Evolutionary conservation across 2,329 filamentous ascomycete species (phyloP), one percentile per base, ranked within the genome.

Genomic region (Pyrenophora graminea): DNA sequence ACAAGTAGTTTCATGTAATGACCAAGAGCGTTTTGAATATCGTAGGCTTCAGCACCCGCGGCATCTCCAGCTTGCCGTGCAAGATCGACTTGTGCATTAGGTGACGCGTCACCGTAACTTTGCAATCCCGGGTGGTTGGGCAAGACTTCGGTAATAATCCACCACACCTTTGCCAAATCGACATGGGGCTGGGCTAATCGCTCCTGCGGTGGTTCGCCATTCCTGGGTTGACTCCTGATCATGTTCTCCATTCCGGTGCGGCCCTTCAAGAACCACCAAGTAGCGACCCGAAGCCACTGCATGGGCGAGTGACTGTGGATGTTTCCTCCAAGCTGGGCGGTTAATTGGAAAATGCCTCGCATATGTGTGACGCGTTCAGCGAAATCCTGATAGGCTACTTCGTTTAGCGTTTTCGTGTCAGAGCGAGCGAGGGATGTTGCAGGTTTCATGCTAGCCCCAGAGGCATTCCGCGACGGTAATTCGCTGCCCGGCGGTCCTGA

Each of bases 201-300:
- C 56, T 72, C 79, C 82, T 76, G 57, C 78, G 81, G 62, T 19
- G 58, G 63, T 54, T 85, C 80, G 4, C 81, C 77, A 36, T 74
- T 79, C 31, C 77, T 74, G 25, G 86, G 81, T 6, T 84, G 81
- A 45, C 84, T 85, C 53, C 90, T 82, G 39, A 95, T 85, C 33
- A 87, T 79, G 10, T 76, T 73, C 70, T 96, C 92, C 44, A 96
- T 79, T 8, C 86, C 85, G 65, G 86, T 84, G 55, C 91, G 86
- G 17, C 91, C 92, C 61, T 85, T 88, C 39, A 96, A 69, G 66
- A 96, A 95, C 92, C 92, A 97, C 92, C 92, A 97, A 0, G 90
- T 77, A 3, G 85, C 86, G 19, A 86, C 87, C 51, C 89, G 82
- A 8, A 88, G 79, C 77, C 92, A 87, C 53, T 91, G 84, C 39